A percentile compares a stretch with the other conserved stretches of the same genome.
Conservation (phyloP, 1,284 basidiomycete species). For the Rhodotorula sp. region DNA sequence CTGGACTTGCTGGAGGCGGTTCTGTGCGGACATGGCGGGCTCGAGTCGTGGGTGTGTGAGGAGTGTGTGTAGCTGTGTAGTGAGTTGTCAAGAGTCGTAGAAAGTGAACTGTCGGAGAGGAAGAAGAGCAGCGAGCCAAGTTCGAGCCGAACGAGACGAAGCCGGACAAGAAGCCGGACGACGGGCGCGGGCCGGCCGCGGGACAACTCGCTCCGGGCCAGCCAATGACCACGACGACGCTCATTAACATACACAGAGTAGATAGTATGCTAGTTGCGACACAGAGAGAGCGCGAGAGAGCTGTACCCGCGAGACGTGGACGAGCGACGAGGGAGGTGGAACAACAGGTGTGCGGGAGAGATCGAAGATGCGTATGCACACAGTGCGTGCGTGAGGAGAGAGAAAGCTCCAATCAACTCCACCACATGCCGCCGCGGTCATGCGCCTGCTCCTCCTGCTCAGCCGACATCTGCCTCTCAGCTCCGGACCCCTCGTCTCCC, state of each 20-base stretch:
- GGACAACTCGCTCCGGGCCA: neutral
- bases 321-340: too few species aligned
- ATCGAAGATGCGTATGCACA: neutral
- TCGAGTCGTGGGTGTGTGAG: neutral
- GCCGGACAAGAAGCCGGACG: neutral
- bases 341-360: neutral
- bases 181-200: too few species aligned
- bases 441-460: conserved; percentile 1
- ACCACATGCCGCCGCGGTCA: conserved; percentile 8
- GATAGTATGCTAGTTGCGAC: neutral
- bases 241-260: neutral
- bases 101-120: neutral
- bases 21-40: conserved; percentile 21
- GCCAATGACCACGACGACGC: too few species aligned
- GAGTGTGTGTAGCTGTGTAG: neutral
- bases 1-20: conserved; percentile 53
- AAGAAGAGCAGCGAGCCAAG: too few species aligned
- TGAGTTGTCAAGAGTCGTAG: too few species aligned
- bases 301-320: too few species aligned
- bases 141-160: too few species aligned
- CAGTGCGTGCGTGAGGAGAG: neutral
- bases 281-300: neutral
- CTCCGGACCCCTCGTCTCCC: neutral
- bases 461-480: neutral
- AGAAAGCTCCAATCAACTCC: neutral